Evolutionary conservation across 2,329 filamentous ascomycete species (phyloP).

Genomic region (Colletotrichum abscissum): DNA sequence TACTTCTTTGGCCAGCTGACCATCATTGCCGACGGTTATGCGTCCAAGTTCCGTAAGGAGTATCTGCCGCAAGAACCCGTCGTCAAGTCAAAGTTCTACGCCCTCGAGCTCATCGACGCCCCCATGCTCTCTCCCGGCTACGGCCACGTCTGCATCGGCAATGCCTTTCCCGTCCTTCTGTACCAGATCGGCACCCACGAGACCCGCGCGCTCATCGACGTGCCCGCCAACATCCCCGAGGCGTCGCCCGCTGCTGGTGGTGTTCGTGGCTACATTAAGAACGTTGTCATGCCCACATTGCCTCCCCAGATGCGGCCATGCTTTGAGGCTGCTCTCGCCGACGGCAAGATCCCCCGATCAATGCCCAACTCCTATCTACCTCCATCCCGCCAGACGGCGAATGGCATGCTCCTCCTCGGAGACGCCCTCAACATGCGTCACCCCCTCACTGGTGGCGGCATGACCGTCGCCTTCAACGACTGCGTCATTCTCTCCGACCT

Average conservation of each 20-base stretch:
- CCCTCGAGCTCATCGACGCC: slow-evolving; percentile 90
- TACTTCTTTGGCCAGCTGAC: slow-evolving; percentile 91
- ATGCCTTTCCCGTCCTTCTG: slow-evolving; percentile 81
- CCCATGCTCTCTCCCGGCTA: slow-evolving; percentile 79
- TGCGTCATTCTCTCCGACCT: slow-evolving; percentile 81
- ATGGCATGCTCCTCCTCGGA: slow-evolving; percentile 83
- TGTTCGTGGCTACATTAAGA: slow-evolving; percentile 84
- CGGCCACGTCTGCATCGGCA: slow-evolving; percentile 89
- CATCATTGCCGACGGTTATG: slow-evolving; percentile 91
- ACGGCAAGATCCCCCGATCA: slow-evolving; percentile 78
- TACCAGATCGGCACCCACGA: slow-evolving; percentile 98
- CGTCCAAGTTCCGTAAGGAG: slow-evolving; percentile 88
- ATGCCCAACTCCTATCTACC: slow-evolving; percentile 99
- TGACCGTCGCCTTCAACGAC: slow-evolving; percentile 98
- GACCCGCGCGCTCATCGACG: slow-evolving; percentile 89
- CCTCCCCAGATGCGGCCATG: slow-evolving; percentile 78
- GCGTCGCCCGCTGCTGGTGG: slow-evolving; percentile 82
- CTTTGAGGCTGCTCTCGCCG: slow-evolving; percentile 80
- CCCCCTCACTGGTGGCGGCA: slow-evolving; percentile 94
- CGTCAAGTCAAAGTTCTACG: slow-evolving; percentile 90
- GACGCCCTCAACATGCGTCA: slow-evolving; percentile 99
- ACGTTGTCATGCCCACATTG: slow-evolving; percentile 82
- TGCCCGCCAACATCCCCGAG: slow-evolving; percentile 80
- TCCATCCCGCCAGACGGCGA: slow-evolving; percentile 67
- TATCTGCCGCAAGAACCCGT: slow-evolving; percentile 75